Conservation (phyloP, 2,329 filamentous ascomycete genomes). For the Verticillium alfalfae region DNA sequence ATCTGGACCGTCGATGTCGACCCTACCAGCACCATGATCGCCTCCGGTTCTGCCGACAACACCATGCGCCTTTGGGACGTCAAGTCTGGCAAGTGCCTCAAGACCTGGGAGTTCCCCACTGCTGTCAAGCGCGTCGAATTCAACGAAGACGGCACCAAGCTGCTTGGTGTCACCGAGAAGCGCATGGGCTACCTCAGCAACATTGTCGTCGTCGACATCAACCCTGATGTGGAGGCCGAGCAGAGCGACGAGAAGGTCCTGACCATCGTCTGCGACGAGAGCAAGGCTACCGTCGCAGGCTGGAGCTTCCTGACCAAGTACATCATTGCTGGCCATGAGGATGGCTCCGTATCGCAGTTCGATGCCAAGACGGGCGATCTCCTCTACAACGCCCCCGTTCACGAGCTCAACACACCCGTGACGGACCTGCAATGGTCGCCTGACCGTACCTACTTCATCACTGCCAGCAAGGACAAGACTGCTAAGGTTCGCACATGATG, state of each 20-base stretch:
- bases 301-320: slow-evolving; percentile 94
- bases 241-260: slow-evolving; percentile 79
- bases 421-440: slow-evolving; percentile 92
- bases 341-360: slow-evolving; percentile 86
- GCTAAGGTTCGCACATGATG: slow-evolving; percentile 58
- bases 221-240: slow-evolving; percentile 72
- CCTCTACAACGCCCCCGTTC: slow-evolving; percentile 72
- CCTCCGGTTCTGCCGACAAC: slow-evolving; percentile 95
- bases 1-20: slow-evolving; percentile 99
- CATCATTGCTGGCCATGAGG: slow-evolving; percentile 97
- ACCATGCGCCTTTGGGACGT: slow-evolving; percentile 97
- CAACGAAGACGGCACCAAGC: slow-evolving; percentile 82
- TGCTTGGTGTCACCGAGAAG: slow-evolving; percentile 96
- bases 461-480: slow-evolving; percentile 95
- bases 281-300: slow-evolving; percentile 94
- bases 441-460: slow-evolving; percentile 98
- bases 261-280: slow-evolving; percentile 89
- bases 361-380: slow-evolving; percentile 88
- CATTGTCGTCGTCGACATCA: slow-evolving; percentile 89
- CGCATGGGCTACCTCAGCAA: slow-evolving; percentile 94
- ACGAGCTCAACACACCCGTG: slow-evolving; percentile 78
- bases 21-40: slow-evolving; percentile 84
- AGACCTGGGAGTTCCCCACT: slow-evolving; percentile 96
- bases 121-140: slow-evolving; percentile 98
- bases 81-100: slow-evolving; percentile 85